phyloP scores from a whole-genome alignment of 2,329 filamentous ascomycete species.

The Pseudopithomyces maydicus region DNA sequence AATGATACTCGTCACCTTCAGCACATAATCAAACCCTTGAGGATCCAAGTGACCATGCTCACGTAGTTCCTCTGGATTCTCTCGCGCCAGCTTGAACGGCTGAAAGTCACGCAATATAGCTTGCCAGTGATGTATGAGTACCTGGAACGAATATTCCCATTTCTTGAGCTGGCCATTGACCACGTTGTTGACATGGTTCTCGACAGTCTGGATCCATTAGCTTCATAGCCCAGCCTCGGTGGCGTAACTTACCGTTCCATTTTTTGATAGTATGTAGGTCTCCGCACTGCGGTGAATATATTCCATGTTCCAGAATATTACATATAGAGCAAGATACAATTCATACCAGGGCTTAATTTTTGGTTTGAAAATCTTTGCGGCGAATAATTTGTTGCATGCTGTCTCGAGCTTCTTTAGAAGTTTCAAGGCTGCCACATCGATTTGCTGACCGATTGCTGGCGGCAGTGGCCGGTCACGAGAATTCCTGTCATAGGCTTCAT shows the following conservation, averaged over 20 bases:
- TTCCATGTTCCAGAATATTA: slow-evolving; percentile 44
- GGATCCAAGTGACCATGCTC: slow-evolving; percentile 35
- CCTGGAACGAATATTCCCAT: slow-evolving; percentile 39
- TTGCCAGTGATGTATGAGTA: slow-evolving; percentile 41
- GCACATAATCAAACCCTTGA: slow-evolving; percentile 38
- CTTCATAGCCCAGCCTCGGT: background rate
- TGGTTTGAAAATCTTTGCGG: slow-evolving; percentile 35
- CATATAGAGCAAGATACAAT: slow-evolving; percentile 41
- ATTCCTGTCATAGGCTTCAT: slow-evolving; percentile 43
- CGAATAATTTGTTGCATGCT: slow-evolving; percentile 34
- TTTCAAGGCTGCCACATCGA: slow-evolving; percentile 44
- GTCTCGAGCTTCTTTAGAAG: slow-evolving; percentile 37
- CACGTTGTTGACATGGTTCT: slow-evolving; percentile 38
- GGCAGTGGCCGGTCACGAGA: slow-evolving; percentile 39
- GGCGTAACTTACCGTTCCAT: slow-evolving; percentile 36
- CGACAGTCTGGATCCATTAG: slow-evolving; percentile 33
- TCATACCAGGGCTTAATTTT: slow-evolving; percentile 46
- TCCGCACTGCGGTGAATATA: slow-evolving; percentile 41
- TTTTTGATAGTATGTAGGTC: slow-evolving; percentile 41
- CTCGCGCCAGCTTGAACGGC: slow-evolving; percentile 40
- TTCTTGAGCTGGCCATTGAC: slow-evolving; percentile 40
- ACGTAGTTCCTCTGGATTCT: slow-evolving; percentile 41
- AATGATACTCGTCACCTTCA: slow-evolving; percentile 29
- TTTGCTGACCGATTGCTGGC: slow-evolving; percentile 42
- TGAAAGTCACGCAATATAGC: slow-evolving; percentile 36